Evolutionary conservation across 441 rosid species (phyloP).

Genomic region (Eutrema salsugineum): DNA sequence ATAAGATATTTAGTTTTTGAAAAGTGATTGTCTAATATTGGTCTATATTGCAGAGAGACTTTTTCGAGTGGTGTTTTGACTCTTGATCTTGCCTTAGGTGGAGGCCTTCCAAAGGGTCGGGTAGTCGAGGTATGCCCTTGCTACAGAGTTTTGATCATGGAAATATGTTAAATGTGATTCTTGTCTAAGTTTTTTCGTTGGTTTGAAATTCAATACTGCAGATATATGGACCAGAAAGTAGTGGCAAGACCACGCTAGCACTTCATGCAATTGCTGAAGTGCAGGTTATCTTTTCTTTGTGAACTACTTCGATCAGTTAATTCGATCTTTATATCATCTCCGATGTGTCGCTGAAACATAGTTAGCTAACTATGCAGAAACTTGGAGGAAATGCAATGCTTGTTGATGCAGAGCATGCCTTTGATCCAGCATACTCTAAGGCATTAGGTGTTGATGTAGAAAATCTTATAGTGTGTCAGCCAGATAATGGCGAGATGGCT

Average conservation of each 20-base stretch:
- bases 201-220: constrained; percentile 24
- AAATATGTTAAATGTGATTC: neutral
- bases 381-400: constrained; percentile 97
- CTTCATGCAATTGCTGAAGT: constrained; percentile 99
- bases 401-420: constrained; percentile 98
- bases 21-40: constrained; percentile 3
- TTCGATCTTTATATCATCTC: neutral
- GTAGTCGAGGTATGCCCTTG: constrained; percentile 70
- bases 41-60: constrained; percentile 58
- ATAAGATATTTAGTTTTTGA: neutral
- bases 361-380: constrained; percentile 51
- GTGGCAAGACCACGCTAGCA: constrained; percentile 95
- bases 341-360: constrained; percentile 11
- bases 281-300: constrained; percentile 50
- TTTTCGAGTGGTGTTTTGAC: constrained; percentile 93
- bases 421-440: constrained; percentile 95
- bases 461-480: constrained; percentile 90
- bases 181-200: neutral
- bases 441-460: constrained; percentile 92
- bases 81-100: constrained; percentile 93
- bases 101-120: constrained; percentile 94
- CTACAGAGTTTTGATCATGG: neutral
- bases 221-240: constrained; percentile 98
- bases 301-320: constrained; percentile 5
- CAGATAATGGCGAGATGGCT: constrained; percentile 97